Percentiles rank a stretch among this genome's conserved stretches.
Evolutionary conservation across 306 rosid genomes (phyloP).

Genomic region (Inga oerstediana): DNA sequence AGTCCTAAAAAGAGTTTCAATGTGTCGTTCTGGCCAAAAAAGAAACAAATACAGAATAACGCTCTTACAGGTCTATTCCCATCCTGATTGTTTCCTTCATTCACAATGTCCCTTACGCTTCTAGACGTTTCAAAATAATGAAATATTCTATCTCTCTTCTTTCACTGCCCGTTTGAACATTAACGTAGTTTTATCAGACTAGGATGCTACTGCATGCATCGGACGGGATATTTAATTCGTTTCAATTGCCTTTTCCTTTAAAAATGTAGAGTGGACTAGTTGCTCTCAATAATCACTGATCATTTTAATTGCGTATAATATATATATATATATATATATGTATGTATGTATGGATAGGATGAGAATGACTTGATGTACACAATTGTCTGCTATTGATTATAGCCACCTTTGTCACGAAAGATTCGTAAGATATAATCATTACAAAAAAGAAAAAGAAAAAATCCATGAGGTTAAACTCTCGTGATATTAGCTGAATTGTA

Average conservation of each 20-base stretch:
- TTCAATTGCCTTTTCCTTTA: not conserved
- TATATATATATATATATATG: too few relatives aligned
- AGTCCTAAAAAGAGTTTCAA: too few relatives aligned
- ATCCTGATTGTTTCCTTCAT: too few relatives aligned
- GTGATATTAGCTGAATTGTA: not conserved
- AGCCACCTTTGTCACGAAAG: not conserved
- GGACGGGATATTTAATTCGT: not conserved
- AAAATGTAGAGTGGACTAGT: not conserved
- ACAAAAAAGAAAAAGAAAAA: too few relatives aligned
- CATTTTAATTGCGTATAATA: too few relatives aligned
- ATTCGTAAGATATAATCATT: not conserved
- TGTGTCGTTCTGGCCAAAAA: too few relatives aligned
- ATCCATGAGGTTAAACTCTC: too few relatives aligned
- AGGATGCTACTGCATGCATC: not conserved
- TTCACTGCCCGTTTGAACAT: not conserved
- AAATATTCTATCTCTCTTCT: not conserved
- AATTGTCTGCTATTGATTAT: not conserved
- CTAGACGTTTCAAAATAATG: not conserved
- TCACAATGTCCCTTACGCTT: too few relatives aligned
- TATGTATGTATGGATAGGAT: not conserved
- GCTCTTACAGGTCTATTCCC: too few relatives aligned
- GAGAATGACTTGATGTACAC: not conserved
- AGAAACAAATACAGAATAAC: too few relatives aligned
- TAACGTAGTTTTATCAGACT: not conserved
- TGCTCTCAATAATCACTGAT: not conserved